A percentile compares a stretch with the other conserved stretches of the same genome.
phyloP scores from a whole-genome alignment of 768 basidiomycete genomes.

The Tephrocybe rancida region DNA sequence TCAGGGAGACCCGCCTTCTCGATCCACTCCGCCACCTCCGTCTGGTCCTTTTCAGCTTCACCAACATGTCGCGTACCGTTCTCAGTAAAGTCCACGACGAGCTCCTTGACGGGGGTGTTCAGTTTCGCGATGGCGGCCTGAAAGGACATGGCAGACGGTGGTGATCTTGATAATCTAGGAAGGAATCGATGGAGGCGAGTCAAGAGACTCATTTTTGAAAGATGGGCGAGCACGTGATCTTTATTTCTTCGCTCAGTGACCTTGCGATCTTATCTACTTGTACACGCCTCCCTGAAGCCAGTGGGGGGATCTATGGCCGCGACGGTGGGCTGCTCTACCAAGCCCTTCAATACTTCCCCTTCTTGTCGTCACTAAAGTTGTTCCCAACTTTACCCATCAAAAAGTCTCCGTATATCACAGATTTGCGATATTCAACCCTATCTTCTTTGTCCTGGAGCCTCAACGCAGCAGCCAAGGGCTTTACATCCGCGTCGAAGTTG shows the following conservation, averaged over 20 bases:
- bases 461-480: constrained; percentile 63
- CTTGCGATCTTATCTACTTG: background rate
- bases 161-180: constrained; percentile 34
- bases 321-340: too few relatives aligned
- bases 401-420: constrained; percentile 80
- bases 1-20: constrained; percentile 58
- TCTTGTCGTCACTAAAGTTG: constrained; percentile 60
- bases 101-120: constrained; percentile 49
- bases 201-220: constrained; percentile 28
- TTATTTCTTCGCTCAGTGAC: background rate
- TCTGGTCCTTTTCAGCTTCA: constrained; percentile 59
- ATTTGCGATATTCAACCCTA: constrained; percentile 27
- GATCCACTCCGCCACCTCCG: constrained; percentile 72
- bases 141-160: constrained; percentile 50
- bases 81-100: constrained; percentile 52
- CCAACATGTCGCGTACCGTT: constrained; percentile 49
- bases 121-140: constrained; percentile 51
- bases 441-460: constrained; percentile 38
- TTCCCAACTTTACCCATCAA: constrained; percentile 68
- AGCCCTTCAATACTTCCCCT: constrained; percentile 47
- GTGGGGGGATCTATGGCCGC: too few relatives aligned
- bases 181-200: constrained; percentile 43
- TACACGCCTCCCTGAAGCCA: too few relatives aligned
- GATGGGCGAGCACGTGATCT: constrained; percentile 18
- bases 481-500: constrained; percentile 72